Percentiles rank a stretch among this genome's conserved stretches.
Conservation (phyloP, 176 grass and related monocot species). For the barley (Hordeum vulgare) region MorexV3_pseudomolecules_assembly NC_058522.1:349104465-349104964, state of each 20-base stretch:
- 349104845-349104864: slow-evolving; percentile 79
- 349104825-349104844: slow-evolving; percentile 83
- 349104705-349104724: slow-evolving; percentile 52
- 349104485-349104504: not conserved
- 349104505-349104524: slow-evolving; percentile 53
- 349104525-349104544: slow-evolving; percentile 69
- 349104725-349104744: slow-evolving; percentile 93
- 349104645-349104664: slow-evolving; percentile 48
- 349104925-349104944: slow-evolving; percentile 88
- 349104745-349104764: slow-evolving; percentile 83
- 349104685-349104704: slow-evolving; percentile 66
- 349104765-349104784: slow-evolving; percentile 91
- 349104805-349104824: slow-evolving; percentile 75
- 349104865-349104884: slow-evolving; percentile 72
- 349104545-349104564: slow-evolving; percentile 81
- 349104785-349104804: slow-evolving; percentile 86
- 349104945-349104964: slow-evolving; percentile 74
- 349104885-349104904: slow-evolving; percentile 76
- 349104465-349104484: not conserved
- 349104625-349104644: slow-evolving; percentile 77
- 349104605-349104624: slow-evolving; percentile 65
- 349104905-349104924: slow-evolving; percentile 85
- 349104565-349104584: slow-evolving; percentile 85
- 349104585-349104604: slow-evolving; percentile 67
- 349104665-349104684: slow-evolving; percentile 66